These are phyloP conservation scores for Penicillium mononematosum DNA, from an alignment of 495 filamentous ascomycete genomes.

Conservation along the genomic window DNA sequence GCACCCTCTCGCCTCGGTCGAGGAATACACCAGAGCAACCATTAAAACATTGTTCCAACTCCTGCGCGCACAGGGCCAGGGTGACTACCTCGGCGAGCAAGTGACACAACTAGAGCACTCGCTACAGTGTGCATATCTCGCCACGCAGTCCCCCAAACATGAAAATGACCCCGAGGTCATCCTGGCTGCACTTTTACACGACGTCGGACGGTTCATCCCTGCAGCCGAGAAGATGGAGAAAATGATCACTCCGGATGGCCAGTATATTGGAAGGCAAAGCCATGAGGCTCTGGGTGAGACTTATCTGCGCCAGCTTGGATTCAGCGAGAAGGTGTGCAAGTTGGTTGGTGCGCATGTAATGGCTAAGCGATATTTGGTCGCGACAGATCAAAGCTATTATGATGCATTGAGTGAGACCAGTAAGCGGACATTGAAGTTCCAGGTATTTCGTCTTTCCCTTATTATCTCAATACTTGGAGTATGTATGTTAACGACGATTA, in stretches of 20 bases:
- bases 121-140: conserved; percentile 44
- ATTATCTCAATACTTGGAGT: neutral
- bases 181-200: conserved; percentile 41
- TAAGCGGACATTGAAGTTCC: conserved; percentile 37
- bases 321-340: conserved; percentile 36
- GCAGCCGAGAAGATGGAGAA: conserved; percentile 29
- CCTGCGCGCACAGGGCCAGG: conserved; percentile 26
- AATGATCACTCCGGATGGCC: conserved; percentile 23
- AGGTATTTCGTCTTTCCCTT: conserved; percentile 16
- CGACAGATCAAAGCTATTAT: conserved; percentile 39
- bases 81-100: conserved; percentile 38
- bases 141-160: conserved; percentile 21
- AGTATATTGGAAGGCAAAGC: conserved; percentile 37
- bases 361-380: conserved; percentile 44
- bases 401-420: conserved; percentile 39
- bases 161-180: conserved; percentile 34
- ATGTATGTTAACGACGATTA: neutral
- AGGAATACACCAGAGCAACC: conserved; percentile 16
- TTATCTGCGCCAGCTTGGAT: conserved; percentile 38
- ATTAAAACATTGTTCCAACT: conserved; percentile 27
- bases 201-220: conserved; percentile 43
- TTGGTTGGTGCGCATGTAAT: conserved; percentile 44
- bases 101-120: conserved; percentile 46
- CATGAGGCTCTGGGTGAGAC: conserved; percentile 41
- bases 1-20: conserved; percentile 6